Conservation (phyloP, 805 yeast genomes). For the Komagataella mondaviorum region DNA sequence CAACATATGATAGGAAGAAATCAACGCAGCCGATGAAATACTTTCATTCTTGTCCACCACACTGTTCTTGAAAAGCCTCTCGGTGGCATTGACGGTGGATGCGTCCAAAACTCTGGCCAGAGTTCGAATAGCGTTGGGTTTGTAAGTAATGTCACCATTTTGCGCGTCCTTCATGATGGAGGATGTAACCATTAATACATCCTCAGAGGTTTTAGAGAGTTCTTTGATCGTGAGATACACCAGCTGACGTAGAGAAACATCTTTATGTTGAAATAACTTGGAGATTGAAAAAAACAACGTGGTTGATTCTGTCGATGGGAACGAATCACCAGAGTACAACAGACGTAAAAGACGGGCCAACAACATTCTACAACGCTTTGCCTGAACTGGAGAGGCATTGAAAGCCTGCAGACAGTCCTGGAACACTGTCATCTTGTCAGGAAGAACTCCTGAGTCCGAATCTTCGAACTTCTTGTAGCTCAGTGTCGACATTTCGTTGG, state of each 20-base stretch:
- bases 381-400: constrained; percentile 81
- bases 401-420: constrained; percentile 91
- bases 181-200: constrained; percentile 93
- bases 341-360: constrained; percentile 75
- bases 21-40: constrained; percentile 87
- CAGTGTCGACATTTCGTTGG: constrained; percentile 55
- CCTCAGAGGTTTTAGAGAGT: constrained; percentile 71
- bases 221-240: constrained; percentile 93
- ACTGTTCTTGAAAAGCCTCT: constrained; percentile 82
- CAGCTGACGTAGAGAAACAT: constrained; percentile 77
- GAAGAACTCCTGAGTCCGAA: constrained; percentile 47
- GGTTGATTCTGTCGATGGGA: constrained; percentile 84
- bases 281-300: constrained; percentile 87
- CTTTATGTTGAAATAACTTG: constrained; percentile 87
- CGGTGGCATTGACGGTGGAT: constrained; percentile 84
- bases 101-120: constrained; percentile 82
- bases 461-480: constrained; percentile 80
- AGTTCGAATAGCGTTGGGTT: constrained; percentile 92
- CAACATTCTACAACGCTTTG: constrained; percentile 73
- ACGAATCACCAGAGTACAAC: constrained; percentile 74
- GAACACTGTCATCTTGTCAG: constrained; percentile 94
- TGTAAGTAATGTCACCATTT: constrained; percentile 70
- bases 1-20: constrained; percentile 78
- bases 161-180: constrained; percentile 98
- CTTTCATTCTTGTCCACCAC: constrained; percentile 84